These are phyloP conservation scores for Boletus sp. DNA, from an alignment of 768 basidiomycete species.

Conservation along the genomic window DNA sequence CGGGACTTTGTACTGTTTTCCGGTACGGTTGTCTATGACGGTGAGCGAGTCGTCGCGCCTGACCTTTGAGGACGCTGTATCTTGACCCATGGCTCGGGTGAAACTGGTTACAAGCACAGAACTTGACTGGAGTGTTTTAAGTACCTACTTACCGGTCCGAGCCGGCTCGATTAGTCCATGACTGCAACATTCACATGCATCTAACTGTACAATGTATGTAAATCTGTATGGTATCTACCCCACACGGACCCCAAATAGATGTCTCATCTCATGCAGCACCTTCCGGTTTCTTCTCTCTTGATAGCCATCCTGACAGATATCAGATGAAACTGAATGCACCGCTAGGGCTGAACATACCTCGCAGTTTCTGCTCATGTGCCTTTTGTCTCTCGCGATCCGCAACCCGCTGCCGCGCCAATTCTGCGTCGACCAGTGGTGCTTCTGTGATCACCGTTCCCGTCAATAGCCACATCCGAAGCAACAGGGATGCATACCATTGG, in stretches of 20 bases:
- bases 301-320: constrained; percentile 29
- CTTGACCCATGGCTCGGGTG: constrained; percentile 27
- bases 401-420: constrained; percentile 57
- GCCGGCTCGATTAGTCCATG: neutral
- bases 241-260: neutral
- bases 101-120: neutral
- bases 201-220: constrained; percentile 1
- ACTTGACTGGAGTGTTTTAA: neutral
- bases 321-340: neutral
- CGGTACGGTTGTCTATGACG: constrained; percentile 83
- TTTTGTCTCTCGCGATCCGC: constrained; percentile 69
- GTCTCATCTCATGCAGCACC: constrained; percentile 1
- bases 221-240: constrained; percentile 21
- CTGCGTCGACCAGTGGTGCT: constrained; percentile 56
- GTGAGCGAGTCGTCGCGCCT: constrained; percentile 44
- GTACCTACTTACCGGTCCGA: neutral
- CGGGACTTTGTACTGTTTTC: constrained; percentile 73
- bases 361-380: constrained; percentile 66
- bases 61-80: constrained; percentile 15
- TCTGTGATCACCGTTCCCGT: constrained; percentile 38
- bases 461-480: neutral
- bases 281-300: constrained; percentile 31
- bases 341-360: constrained; percentile 44
- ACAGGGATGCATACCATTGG: constrained; percentile 43
- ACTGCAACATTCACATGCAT: constrained; percentile 4